A percentile compares a stretch with the other conserved stretches of the same genome.
Conservation (phyloP, 2,329 filamentous ascomycete genomes). For the Scleromitrula shiraiana region DNA sequence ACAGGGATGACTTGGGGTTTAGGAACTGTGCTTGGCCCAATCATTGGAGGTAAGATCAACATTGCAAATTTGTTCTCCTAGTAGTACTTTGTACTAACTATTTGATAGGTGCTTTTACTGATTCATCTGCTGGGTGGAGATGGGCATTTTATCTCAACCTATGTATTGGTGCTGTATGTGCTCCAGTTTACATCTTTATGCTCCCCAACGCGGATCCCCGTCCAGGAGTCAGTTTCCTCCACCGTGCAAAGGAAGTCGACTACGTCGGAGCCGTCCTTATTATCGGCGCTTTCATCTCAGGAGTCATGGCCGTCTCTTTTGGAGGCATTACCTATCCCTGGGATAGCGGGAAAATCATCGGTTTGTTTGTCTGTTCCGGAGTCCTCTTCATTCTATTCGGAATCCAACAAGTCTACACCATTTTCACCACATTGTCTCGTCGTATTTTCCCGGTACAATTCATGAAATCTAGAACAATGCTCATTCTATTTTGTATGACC, state of each 20-base stretch:
- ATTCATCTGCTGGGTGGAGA: constrained; percentile 37
- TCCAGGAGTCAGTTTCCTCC: constrained; percentile 19
- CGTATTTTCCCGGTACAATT: constrained; percentile 28
- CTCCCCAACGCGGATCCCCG: constrained; percentile 34
- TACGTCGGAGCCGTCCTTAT: constrained; percentile 27
- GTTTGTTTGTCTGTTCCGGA: constrained; percentile 37
- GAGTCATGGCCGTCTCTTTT: constrained; percentile 31
- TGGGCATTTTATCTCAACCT: constrained; percentile 51
- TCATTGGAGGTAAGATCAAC: constrained; percentile 32
- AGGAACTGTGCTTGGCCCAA: constrained; percentile 39
- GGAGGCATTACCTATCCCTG: constrained; percentile 29
- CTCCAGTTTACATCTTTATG: constrained; percentile 35
- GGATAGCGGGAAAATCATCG: constrained; percentile 23
- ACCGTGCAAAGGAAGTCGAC: constrained; percentile 23
- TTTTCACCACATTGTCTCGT: constrained; percentile 22
- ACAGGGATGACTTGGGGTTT: constrained; percentile 35
- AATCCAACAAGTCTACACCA: constrained; percentile 22
- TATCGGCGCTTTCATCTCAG: constrained; percentile 27
- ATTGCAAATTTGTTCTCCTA: background rate
- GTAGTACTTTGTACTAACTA: background rate
- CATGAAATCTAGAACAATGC: constrained; percentile 32
- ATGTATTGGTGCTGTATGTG: constrained; percentile 36
- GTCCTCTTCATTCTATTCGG: constrained; percentile 26
- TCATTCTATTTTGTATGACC: constrained; percentile 31
- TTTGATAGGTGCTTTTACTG: constrained; percentile 33